Base-by-base conservation (phyloP, 2,329 filamentous ascomycete species). In the Diplodia sapinea region DNA sequence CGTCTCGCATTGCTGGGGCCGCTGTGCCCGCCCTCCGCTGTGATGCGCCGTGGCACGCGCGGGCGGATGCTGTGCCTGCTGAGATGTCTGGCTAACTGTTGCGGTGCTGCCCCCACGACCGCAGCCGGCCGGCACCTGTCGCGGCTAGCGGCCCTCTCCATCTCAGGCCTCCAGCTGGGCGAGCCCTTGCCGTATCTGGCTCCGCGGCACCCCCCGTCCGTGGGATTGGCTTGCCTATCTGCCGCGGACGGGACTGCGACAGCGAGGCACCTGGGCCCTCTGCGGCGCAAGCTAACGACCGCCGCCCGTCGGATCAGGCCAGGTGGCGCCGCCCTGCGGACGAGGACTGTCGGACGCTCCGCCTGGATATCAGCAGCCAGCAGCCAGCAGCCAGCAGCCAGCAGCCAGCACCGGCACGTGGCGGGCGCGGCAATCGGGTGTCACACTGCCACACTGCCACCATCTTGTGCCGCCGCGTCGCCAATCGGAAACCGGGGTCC, bases 1-100 rank as follows among this genome's bases (percentile, higher is more conserved):
- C 57, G 57, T 49, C 57, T 61, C 23, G 40, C 40, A 40, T 31
- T 55, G 36, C 23, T 33, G 29, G 57, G 57, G 57, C 23, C 57
- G 40, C 23, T 0, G 23, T 26, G 23, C 23, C 57, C 31, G 6
- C 23, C 3, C 57, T 49, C 57, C 57, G 23, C 38, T 50, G 33
- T 3, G 33, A 36, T 36, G 33, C 9, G 9, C 2, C 3, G 23
- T 26, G 23, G 23, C 23, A 26, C 23, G 23, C 23, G 23, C 23
- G 2, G 23, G 23, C 23, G 23, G 23, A 26, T 26, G 23, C 23
- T 23, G 23, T 23, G 23, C 23, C 23, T 23, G 23, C 23, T 23
- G 23, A 1, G 23, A 23, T 23, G 23, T 1, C 23, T 2, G 23
- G 23, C 1, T n/a, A 23, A 2, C 23, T 23, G 23, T 23, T 23